Conservation (phyloP, 2,329 filamentous ascomycete species). For the Blumeria graminis region DNA sequence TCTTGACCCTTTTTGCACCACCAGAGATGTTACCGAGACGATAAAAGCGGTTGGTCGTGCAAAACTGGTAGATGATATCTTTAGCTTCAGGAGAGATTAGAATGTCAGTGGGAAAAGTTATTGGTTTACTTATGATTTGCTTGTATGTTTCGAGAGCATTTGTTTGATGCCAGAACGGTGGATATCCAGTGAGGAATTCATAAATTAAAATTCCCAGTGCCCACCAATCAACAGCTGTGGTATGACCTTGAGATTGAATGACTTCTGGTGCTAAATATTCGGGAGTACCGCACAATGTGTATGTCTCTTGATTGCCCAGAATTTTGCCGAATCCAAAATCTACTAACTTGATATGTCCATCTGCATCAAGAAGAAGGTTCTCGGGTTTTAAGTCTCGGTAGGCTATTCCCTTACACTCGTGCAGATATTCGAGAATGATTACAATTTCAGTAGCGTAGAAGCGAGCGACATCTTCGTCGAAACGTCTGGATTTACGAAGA, state of each 20-base stretch:
- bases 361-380: constrained; percentile 53
- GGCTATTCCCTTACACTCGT: constrained; percentile 55
- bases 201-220: constrained; percentile 64
- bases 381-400: constrained; percentile 68
- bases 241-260: constrained; percentile 58
- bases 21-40: constrained; percentile 58
- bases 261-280: constrained; percentile 71
- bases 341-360: constrained; percentile 61
- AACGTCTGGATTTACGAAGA: constrained; percentile 50
- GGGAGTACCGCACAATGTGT: constrained; percentile 62
- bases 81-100: constrained; percentile 41
- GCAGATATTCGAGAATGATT: constrained; percentile 55
- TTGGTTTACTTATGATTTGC: constrained; percentile 57
- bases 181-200: constrained; percentile 65
- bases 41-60: constrained; percentile 55
- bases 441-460: constrained; percentile 75
- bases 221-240: constrained; percentile 68
- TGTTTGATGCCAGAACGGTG: constrained; percentile 57
- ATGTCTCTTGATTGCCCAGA: constrained; percentile 49
- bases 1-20: constrained; percentile 46
- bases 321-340: constrained; percentile 74
- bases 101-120: constrained; percentile 45
- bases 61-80: constrained; percentile 52
- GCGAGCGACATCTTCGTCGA: constrained; percentile 52
- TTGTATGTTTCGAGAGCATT: constrained; percentile 77